Percentiles rank a stretch among this genome's conserved stretches.
Evolutionary conservation across 208 protist genomes (phyloP).

Genomic region (Wallacemonas sp.): DNA sequence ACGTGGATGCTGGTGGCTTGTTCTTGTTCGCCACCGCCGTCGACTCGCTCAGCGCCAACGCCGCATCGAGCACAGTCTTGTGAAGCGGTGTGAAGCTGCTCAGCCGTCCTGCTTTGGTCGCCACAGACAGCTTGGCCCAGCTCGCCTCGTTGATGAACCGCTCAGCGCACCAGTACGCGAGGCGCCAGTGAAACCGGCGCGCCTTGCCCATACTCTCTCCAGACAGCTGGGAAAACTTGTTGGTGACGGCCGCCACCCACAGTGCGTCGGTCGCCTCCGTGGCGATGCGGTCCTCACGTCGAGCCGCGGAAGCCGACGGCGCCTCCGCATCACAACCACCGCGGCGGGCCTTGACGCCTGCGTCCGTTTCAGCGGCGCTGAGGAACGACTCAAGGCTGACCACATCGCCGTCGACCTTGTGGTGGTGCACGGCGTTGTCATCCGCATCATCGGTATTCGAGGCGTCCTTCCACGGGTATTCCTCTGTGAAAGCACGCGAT

Average conservation of each 20-base stretch:
- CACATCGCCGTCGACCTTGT: constrained; percentile 29
- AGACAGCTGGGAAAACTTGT: constrained; percentile 17
- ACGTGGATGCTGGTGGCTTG: too few relatives aligned
- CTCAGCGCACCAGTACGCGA: constrained; percentile 63
- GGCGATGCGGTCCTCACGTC: neutral
- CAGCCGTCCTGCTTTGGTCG: neutral
- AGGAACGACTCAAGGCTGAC: neutral
- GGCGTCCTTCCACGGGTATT: constrained; percentile 11
- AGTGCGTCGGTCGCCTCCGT: constrained; percentile 31
- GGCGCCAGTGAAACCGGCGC: constrained; percentile 42
- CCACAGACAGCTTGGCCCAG: constrained; percentile 36
- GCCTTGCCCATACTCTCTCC: neutral
- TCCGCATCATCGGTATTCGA: neutral
- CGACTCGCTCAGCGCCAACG: neutral
- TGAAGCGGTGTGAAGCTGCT: neutral
- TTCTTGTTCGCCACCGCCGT: too few relatives aligned
- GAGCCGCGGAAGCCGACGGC: neutral
- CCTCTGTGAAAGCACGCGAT: constrained; percentile 10
- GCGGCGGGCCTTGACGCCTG: neutral
- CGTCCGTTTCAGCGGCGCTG: neutral
- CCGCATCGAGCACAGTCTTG: constrained; percentile 20
- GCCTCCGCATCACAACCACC: neutral
- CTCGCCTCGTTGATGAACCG: constrained; percentile 72
- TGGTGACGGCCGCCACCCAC: constrained; percentile 23
- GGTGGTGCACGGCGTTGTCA: constrained; percentile 10